A percentile compares a stretch with the other conserved stretches of the same genome.
phyloP scores from a whole-genome alignment of 2,329 filamentous ascomycete species.

The Diaporthe sp. region DNA sequence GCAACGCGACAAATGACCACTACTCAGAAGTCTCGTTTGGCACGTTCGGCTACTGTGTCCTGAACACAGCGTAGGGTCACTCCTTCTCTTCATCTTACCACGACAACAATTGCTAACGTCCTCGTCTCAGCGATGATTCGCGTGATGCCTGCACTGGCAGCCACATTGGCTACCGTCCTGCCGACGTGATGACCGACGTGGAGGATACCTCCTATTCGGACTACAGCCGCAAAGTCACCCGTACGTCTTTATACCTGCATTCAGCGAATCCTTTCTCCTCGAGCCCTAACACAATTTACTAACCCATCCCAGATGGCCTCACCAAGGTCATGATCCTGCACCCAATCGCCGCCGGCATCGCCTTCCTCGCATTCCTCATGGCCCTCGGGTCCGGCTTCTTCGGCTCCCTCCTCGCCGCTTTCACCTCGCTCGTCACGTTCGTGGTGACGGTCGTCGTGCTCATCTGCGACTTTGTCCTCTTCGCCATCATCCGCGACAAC shows the following conservation, averaged over 20 bases:
- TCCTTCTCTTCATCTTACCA: neutral
- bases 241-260: neutral
- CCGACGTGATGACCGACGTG: constrained; percentile 52
- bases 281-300: neutral
- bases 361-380: constrained; percentile 69
- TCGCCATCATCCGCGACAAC: constrained; percentile 63
- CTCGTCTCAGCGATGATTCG: constrained; percentile 34
- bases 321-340: constrained; percentile 72
- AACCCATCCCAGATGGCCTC: constrained; percentile 49
- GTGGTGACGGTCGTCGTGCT: constrained; percentile 59
- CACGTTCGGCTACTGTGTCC: constrained; percentile 68
- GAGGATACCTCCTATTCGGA: constrained; percentile 53
- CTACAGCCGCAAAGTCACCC: constrained; percentile 54
- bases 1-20: constrained; percentile 46
- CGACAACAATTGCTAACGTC: neutral
- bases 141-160: constrained; percentile 60
- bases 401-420: constrained; percentile 61
- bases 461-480: constrained; percentile 67
- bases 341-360: constrained; percentile 66
- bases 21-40: constrained; percentile 61
- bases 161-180: constrained; percentile 67
- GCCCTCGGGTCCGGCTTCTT: constrained; percentile 61
- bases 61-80: constrained; percentile 37
- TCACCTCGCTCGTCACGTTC: constrained; percentile 61
- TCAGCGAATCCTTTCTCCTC: too few species aligned